These are phyloP conservation scores for Verticillium isaacii DNA, from an alignment of 2,329 filamentous ascomycete species.

Conservation along the genomic window DNA sequence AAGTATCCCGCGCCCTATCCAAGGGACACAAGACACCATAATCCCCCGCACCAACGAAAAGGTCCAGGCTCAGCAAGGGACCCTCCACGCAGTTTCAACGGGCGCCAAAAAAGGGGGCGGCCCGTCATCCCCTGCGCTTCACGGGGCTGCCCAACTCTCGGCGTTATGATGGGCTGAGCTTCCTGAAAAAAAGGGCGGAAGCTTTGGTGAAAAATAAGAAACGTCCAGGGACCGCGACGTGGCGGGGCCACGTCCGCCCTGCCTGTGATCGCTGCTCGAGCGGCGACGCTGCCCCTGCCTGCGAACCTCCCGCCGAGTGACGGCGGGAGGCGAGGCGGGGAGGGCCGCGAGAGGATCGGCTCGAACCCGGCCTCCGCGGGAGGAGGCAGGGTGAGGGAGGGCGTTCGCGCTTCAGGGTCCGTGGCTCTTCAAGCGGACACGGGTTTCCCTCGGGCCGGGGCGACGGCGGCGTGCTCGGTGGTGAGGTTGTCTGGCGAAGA, in stretches of 20 bases:
- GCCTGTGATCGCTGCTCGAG: slow-evolving; percentile 3
- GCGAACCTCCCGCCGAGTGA: neutral
- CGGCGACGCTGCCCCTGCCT: neutral
- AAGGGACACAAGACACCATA: neutral
- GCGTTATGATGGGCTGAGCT: slow-evolving; percentile 27
- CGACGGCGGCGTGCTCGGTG: neutral
- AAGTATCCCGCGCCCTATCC: neutral
- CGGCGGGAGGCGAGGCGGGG: neutral
- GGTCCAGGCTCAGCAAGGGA: slow-evolving; percentile 17
- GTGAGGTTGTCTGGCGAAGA: neutral
- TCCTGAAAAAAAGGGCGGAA: slow-evolving; percentile 5
- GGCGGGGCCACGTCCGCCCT: neutral
- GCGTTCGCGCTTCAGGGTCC: slow-evolving; percentile 14
- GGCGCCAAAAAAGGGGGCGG: neutral
- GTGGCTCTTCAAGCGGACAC: slow-evolving; percentile 14
- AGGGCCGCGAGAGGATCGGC: slow-evolving; percentile 2
- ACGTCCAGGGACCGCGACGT: neutral
- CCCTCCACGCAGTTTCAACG: slow-evolving; percentile 6
- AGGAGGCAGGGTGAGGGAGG: neutral
- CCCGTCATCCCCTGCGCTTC: slow-evolving; percentile 15
- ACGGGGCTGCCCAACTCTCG: slow-evolving; percentile 26
- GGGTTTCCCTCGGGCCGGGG: neutral
- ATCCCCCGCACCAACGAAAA: slow-evolving; percentile 19
- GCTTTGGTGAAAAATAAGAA: neutral
- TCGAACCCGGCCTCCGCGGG: neutral